Evolutionary conservation across 164 flowering plant genomes (phyloP).

Genomic region (Magnolia officinalis): DNA sequence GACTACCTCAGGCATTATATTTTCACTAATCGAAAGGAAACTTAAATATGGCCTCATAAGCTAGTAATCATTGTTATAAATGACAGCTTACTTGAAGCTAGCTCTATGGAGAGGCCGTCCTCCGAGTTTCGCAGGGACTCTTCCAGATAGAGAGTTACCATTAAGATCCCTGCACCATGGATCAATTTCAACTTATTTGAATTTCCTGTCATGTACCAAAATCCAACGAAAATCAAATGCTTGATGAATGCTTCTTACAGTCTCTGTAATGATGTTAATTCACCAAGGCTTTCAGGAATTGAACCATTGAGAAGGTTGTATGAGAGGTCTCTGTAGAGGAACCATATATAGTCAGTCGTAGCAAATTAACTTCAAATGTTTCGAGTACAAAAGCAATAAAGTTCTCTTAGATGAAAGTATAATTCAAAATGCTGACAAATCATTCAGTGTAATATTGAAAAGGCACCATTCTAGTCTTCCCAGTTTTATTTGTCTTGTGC

Average conservation of each 20-base stretch:
- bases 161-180: conserved; percentile 70
- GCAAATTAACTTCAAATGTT: not conserved
- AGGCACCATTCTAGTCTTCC: not conserved
- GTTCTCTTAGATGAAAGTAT: not conserved
- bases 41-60: not conserved
- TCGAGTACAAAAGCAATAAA: not conserved
- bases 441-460: not conserved
- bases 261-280: conserved; percentile 55
- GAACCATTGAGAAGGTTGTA: conserved; percentile 86
- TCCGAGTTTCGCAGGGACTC: conserved; percentile 80
- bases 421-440: not conserved
- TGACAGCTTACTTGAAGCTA: conserved; percentile 80
- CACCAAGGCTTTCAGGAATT: conserved; percentile 90
- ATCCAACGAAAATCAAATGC: conserved; percentile 2
- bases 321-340: conserved; percentile 77
- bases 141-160: conserved; percentile 81
- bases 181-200: conserved; percentile 9
- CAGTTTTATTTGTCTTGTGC: no score
- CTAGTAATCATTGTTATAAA: conserved; percentile 1
- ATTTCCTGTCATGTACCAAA: not conserved
- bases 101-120: conserved; percentile 92
- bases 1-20: not conserved
- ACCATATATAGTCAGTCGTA: conserved; percentile 6
- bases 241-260: conserved; percentile 50
- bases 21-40: not conserved